phyloP scores from a whole-genome alignment of 2,329 filamentous ascomycete species.

The Didymella sp. region DNA sequence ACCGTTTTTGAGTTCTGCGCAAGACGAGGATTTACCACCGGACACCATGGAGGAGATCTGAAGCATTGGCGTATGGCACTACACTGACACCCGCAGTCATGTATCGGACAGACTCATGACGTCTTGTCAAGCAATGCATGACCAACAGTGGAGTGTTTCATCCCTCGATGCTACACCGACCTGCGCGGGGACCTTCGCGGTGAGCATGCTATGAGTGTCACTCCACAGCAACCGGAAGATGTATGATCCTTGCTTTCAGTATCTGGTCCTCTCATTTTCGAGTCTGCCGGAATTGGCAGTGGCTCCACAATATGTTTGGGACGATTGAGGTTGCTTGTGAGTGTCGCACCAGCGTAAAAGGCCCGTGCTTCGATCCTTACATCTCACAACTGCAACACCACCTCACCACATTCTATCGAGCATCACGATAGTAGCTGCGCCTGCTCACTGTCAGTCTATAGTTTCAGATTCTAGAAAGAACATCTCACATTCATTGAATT shows the following conservation, averaged over 20 bases:
- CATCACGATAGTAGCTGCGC: not conserved
- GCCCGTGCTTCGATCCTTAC: constrained; percentile 35
- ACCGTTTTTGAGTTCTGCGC: constrained; percentile 6
- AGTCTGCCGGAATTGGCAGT: constrained; percentile 33
- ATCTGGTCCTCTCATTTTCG: not conserved
- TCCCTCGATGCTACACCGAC: constrained; percentile 1
- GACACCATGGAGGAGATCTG: constrained; percentile 41
- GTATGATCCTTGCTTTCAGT: not conserved
- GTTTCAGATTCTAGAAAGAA: not conserved
- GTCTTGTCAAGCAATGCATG: not conserved
- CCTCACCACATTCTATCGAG: constrained; percentile 5
- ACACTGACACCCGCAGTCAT: not conserved
- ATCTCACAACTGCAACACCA: constrained; percentile 23
- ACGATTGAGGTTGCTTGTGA: constrained; percentile 2
- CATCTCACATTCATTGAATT: not conserved
- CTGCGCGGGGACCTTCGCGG: not conserved
- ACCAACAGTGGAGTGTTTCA: constrained; percentile 3
- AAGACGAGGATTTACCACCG: constrained; percentile 39
- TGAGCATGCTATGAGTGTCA: not conserved
- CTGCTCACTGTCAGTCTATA: no score
- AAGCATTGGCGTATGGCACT: not conserved
- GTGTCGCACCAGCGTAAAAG: constrained; percentile 30
- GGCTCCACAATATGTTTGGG: constrained; percentile 26
- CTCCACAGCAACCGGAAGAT: not conserved
- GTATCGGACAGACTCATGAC: not conserved